Evolutionary conservation across 257 asterid species (phyloP).

Genomic region (Agastache rugosa): DNA sequence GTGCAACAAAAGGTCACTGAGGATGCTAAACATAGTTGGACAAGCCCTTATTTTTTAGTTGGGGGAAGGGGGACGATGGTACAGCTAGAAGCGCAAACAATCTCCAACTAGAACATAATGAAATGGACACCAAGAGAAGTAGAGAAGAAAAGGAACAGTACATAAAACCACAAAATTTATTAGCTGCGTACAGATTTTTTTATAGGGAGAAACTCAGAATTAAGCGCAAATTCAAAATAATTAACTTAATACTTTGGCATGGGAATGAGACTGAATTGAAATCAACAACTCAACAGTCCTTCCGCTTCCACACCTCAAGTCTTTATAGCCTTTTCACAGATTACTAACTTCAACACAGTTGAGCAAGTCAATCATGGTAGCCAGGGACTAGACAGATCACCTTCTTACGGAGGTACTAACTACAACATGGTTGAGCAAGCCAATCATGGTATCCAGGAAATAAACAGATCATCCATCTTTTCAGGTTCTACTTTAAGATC

Average conservation of each 20-base stretch:
- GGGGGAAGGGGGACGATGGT: background rate
- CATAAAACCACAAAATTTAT: background rate
- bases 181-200: background rate
- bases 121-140: background rate
- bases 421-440: background rate
- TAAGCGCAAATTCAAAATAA: slow-evolving; percentile 7
- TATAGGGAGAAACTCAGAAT: background rate
- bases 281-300: background rate
- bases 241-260: background rate
- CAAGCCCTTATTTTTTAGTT: background rate
- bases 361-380: background rate
- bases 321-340: slow-evolving; percentile 4
- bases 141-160: background rate
- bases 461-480: slow-evolving; percentile 1
- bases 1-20: background rate
- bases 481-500: background rate
- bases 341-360: background rate
- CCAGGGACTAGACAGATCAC: slow-evolving; percentile 4
- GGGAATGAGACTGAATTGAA: background rate
- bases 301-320: background rate
- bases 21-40: slow-evolving; percentile 27
- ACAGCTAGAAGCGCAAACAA: slow-evolving; percentile 4
- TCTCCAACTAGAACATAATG: background rate
- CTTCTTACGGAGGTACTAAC: background rate
- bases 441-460: background rate